Percentiles rank a stretch among this genome's conserved stretches.
These are phyloP conservation scores for Microbotryum lychnidis-dioicae DNA, from an alignment of 1,284 basidiomycete species.

Conservation along the genomic window DNA sequence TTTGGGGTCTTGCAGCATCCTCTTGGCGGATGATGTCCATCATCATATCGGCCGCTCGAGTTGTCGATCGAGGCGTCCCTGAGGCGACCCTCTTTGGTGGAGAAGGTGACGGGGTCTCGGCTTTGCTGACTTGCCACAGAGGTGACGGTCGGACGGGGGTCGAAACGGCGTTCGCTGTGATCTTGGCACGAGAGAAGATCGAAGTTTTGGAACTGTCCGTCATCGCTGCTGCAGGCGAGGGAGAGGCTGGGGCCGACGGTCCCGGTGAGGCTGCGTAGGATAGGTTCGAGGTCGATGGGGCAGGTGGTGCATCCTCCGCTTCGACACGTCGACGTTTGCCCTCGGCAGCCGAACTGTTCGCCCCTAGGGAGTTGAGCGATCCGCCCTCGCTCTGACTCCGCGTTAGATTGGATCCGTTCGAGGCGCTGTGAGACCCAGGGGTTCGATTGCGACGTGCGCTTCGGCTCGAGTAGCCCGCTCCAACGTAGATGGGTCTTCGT, in stretches of 20 bases:
- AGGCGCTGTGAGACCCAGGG: not conserved
- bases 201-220: slow-evolving; percentile 1
- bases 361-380: not conserved
- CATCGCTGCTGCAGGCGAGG: not conserved
- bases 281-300: slow-evolving; percentile 6
- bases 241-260: not conserved
- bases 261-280: not conserved
- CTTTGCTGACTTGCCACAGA: slow-evolving; percentile 28
- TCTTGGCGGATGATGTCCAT: slow-evolving; percentile 22
- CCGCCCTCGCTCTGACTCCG: slow-evolving; percentile 12
- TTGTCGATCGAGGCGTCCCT: not conserved
- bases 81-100: slow-evolving; percentile 7
- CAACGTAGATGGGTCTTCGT: slow-evolving; percentile 25
- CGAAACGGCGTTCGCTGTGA: not conserved
- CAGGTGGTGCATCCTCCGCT: slow-evolving; percentile 2
- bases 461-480: slow-evolving; percentile 25
- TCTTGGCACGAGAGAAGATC: too few species aligned
- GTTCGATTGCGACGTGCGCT: slow-evolving; percentile 6
- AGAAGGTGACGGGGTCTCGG: slow-evolving; percentile 9
- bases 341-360: not conserved
- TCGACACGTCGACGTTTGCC: slow-evolving; percentile 21
- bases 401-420: not conserved
- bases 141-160: slow-evolving; percentile 24
- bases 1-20: slow-evolving; percentile 1
- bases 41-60: slow-evolving; percentile 27